Percentiles rank a stretch among this genome's conserved stretches.
phyloP scores from a whole-genome alignment of 176 grass and related monocot species.

The Triticum urartu region DNA sequence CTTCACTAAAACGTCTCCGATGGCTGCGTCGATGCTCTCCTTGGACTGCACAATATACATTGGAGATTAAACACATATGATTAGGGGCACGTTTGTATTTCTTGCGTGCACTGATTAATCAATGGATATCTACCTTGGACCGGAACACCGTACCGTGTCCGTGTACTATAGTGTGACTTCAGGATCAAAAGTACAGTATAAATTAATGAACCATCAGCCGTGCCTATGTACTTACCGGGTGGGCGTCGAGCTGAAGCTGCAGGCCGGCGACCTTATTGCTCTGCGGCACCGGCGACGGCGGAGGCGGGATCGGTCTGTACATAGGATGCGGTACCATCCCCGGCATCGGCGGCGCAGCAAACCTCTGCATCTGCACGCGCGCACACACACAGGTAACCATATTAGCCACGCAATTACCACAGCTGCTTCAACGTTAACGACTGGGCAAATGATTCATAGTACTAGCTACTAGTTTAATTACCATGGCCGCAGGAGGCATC shows the following conservation, averaged over 20 bases:
- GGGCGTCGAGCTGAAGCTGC: slow-evolving; percentile 62
- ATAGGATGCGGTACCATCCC: slow-evolving; percentile 53
- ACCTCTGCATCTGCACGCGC: slow-evolving; percentile 41
- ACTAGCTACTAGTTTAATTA: neutral
- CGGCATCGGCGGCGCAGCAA: slow-evolving; percentile 44
- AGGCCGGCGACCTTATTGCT: slow-evolving; percentile 41
- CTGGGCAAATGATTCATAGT: neutral
- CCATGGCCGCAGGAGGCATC: slow-evolving; percentile 33
- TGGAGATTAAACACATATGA: too few species aligned
- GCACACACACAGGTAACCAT: neutral
- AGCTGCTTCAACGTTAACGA: neutral
- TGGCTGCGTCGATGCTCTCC: slow-evolving; percentile 87
- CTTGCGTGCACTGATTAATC: too few species aligned
- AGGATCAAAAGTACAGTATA: neutral
- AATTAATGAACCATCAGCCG: neutral
- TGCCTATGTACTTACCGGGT: slow-evolving; percentile 48
- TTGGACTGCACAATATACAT: slow-evolving; percentile 46
- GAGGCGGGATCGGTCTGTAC: slow-evolving; percentile 51
- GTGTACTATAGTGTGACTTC: neutral
- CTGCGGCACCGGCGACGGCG: neutral
- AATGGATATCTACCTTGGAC: too few species aligned
- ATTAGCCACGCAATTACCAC: neutral
- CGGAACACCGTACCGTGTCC: too few species aligned
- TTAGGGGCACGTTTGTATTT: too few species aligned
- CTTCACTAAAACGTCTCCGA: slow-evolving; percentile 94